Conservation (phyloP, 192 early-diverging fungal species). For the Geranomyces michiganensis region DNA sequence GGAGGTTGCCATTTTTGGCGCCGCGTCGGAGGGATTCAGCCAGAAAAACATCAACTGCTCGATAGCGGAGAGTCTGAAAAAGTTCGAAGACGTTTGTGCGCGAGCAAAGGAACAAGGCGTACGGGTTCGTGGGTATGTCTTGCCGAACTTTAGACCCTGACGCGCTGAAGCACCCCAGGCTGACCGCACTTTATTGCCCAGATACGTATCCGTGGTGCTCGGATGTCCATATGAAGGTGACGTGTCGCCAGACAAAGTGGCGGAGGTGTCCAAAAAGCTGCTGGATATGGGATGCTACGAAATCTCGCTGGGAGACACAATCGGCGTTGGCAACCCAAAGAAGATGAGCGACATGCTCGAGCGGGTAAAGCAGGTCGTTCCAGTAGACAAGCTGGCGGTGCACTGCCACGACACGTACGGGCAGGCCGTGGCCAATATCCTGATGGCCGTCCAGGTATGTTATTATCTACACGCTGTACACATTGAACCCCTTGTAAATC, state of each 20-base stretch:
- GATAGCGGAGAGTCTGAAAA: slow-evolving; percentile 76
- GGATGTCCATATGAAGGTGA: slow-evolving; percentile 93
- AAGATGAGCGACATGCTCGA: slow-evolving; percentile 72
- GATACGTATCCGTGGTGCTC: slow-evolving; percentile 88
- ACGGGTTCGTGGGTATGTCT: slow-evolving; percentile 69
- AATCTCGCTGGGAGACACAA: slow-evolving; percentile 94
- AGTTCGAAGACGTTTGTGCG: slow-evolving; percentile 70
- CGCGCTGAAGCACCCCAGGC: not conserved
- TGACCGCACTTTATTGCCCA: slow-evolving; percentile 23
- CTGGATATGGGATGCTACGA: slow-evolving; percentile 95
- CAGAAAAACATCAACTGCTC: slow-evolving; percentile 91
- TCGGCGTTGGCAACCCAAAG: slow-evolving; percentile 74
- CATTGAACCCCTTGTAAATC: no score
- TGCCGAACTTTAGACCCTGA: no score
- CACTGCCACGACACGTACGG: slow-evolving; percentile 99
- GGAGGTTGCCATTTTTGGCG: slow-evolving; percentile 92
- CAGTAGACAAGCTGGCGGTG: slow-evolving; percentile 77
- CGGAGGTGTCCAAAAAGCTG: slow-evolving; percentile 70
- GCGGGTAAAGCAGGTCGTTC: slow-evolving; percentile 68
- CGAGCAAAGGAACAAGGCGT: slow-evolving; percentile 65
- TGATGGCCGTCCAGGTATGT: slow-evolving; percentile 64
- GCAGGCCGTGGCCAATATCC: slow-evolving; percentile 92
- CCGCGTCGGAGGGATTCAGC: slow-evolving; percentile 86
- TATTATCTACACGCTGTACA: no score
- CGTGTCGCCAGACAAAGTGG: slow-evolving; percentile 70